These are phyloP conservation scores for Barnettozyma sucrosica DNA, from an alignment of 805 yeast species.

Conservation along the genomic window DNA sequence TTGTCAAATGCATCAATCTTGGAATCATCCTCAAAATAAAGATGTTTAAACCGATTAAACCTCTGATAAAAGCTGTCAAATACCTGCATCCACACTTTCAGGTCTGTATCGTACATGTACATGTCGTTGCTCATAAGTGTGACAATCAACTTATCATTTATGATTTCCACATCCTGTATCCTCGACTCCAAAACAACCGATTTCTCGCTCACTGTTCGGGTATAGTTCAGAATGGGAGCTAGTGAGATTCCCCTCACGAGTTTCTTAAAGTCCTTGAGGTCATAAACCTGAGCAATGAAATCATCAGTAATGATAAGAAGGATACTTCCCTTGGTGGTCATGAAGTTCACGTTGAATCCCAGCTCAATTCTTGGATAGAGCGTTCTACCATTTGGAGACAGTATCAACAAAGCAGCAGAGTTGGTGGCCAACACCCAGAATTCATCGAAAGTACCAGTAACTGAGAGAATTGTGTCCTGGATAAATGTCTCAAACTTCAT, in stretches of 20 bases:
- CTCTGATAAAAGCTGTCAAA: slow-evolving; percentile 30
- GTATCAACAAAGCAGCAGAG: slow-evolving; percentile 46
- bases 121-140: slow-evolving; percentile 34
- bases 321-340: slow-evolving; percentile 30
- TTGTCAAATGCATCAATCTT: background rate
- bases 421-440: slow-evolving; percentile 55
- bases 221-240: slow-evolving; percentile 46
- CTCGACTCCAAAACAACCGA: slow-evolving; percentile 19
- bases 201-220: slow-evolving; percentile 18
- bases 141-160: slow-evolving; percentile 36
- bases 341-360: slow-evolving; percentile 39
- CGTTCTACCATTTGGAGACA: slow-evolving; percentile 41
- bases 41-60: slow-evolving; percentile 12
- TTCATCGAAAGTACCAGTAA: slow-evolving; percentile 35
- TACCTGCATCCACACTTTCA: slow-evolving; percentile 43
- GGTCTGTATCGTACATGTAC: slow-evolving; percentile 35
- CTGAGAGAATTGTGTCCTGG: slow-evolving; percentile 32
- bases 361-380: slow-evolving; percentile 45
- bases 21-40: slow-evolving; percentile 15
- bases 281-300: slow-evolving; percentile 50
- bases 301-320: slow-evolving; percentile 42
- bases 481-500: slow-evolving; percentile 37
- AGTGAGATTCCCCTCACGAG: slow-evolving; percentile 41
- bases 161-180: slow-evolving; percentile 31
- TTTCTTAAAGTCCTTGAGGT: slow-evolving; percentile 31